Base-by-base conservation (phyloP, 2,329 filamentous ascomycete species). In the Monilinia vaccinii-corymbosi region DNA sequence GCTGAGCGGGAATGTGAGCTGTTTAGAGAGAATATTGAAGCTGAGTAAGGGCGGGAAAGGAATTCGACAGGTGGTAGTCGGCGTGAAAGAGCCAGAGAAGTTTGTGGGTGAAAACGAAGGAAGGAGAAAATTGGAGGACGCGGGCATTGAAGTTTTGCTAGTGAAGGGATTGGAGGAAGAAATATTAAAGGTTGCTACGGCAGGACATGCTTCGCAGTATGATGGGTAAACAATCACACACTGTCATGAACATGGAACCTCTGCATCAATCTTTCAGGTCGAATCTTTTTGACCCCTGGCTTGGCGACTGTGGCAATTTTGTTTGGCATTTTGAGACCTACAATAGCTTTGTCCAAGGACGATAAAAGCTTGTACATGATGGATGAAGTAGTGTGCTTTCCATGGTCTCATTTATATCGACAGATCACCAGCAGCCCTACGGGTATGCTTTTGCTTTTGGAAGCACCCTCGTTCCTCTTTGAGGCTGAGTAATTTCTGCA, bases 31-130 rank as follows among this genome's bases (percentile, higher is more conserved):
- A 57, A 88, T 99, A 28, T 74, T 95, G 45, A 76, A 77, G 9
- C 77, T 87, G 23, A 61, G 67, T 36, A 66, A 61, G 23, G 60
- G 61, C 4, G 64, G 67, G 23, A 68, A 60, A 31, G 62, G 63
- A 2, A 88, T 97, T 60, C 81, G 79, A 62, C 88, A 83, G 50
- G 91, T 99, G 5, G 95, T 93, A 67, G 85, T 95, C 32, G 94
- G 94, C 0, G 89, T 96, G 0, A 81, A 86, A 67, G 94, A 99
- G 75, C 94, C 94, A 0, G 88, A 89, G 68, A 96, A 84, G 36
- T 99, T 97, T 74, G 90, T 97, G 21, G 85, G 84, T 7, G 81
- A 88, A 62, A 97, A 96, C 65, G 81, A 86, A 61, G 91, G 91
- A 9, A 84, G 85, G 67, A 76, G 74, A 66, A 86, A 82, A 71